A percentile compares a stretch with the other conserved stretches of the same genome.
These are phyloP conservation scores for Euphorbia tirucalli DNA, from an alignment of 345 rosid species.

Conservation along the genomic window DNA sequence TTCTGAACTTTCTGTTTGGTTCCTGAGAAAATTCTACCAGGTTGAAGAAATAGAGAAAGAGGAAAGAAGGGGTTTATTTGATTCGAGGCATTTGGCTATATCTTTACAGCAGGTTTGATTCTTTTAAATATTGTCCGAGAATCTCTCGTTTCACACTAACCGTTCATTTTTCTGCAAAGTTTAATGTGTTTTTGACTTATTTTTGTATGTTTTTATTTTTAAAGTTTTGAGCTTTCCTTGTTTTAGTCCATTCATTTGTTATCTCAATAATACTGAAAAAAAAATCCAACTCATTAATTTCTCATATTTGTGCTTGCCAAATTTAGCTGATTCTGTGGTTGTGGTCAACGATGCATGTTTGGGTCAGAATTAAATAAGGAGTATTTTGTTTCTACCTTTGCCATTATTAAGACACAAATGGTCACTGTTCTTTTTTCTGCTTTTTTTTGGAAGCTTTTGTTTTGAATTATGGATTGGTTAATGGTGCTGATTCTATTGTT, in stretches of 20 bases:
- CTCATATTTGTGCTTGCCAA: not conserved
- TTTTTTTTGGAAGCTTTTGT: not conserved
- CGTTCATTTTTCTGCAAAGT: not conserved
- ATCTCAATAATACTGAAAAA: not conserved
- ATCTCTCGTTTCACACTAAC: not conserved
- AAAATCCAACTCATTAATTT: not conserved
- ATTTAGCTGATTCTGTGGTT: not conserved
- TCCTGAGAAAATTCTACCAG: not conserved
- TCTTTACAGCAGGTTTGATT: not conserved
- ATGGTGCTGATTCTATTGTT: constrained; percentile 10
- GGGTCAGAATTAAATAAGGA: not conserved
- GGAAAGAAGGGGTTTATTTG: not conserved
- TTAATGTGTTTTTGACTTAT: not conserved
- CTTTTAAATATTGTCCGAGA: not conserved
- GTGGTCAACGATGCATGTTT: not conserved
- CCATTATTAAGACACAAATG: not conserved
- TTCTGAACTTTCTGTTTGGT: not conserved
- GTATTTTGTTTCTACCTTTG: too few species aligned
- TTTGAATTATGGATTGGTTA: not conserved
- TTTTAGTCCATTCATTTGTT: not conserved
- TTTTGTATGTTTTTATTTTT: too few species aligned
- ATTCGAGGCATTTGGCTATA: not conserved
- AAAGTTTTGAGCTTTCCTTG: not conserved
- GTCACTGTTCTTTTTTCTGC: not conserved
- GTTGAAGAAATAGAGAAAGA: not conserved